A percentile compares a stretch with the other conserved stretches of the same genome.
These are phyloP conservation scores for Zymoseptoria tritici DNA, from an alignment of 2,329 filamentous ascomycete genomes.

Conservation along the genomic window DNA sequence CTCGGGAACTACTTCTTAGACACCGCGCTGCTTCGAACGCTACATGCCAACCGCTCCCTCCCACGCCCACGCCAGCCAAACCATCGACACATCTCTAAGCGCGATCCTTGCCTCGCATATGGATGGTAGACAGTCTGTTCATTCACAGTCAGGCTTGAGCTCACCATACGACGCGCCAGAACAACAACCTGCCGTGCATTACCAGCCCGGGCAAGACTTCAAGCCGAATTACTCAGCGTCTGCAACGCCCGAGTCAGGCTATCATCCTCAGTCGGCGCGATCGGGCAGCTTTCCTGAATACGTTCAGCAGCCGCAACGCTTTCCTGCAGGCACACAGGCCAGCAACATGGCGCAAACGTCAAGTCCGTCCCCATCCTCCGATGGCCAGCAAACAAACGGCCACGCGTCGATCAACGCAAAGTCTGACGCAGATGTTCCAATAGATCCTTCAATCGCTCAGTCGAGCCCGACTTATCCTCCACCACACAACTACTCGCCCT, in stretches of 20 bases:
- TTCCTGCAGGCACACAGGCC: conserved; percentile 62
- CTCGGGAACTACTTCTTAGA: conserved; percentile 1
- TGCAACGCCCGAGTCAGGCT: conserved; percentile 82
- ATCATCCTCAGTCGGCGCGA: conserved; percentile 67
- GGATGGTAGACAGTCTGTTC: conserved; percentile 48
- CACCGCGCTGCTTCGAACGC: neutral
- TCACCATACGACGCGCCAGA: conserved; percentile 51
- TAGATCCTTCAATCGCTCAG: conserved; percentile 96
- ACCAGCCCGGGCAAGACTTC: conserved; percentile 73
- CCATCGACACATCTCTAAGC: conserved; percentile 35
- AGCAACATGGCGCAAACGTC: conserved; percentile 95
- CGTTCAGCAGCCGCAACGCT: conserved; percentile 63
- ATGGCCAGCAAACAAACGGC: conserved; percentile 69
- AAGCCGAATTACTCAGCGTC: conserved; percentile 61
- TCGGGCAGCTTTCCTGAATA: conserved; percentile 83
- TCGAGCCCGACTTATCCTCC: conserved; percentile 87
- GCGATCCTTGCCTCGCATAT: conserved; percentile 37
- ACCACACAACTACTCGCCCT: conserved; percentile 74
- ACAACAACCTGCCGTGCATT: conserved; percentile 88
- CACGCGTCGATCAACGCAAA: conserved; percentile 53
- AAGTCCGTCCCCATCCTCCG: conserved; percentile 92
- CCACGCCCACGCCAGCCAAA: conserved; percentile 22
- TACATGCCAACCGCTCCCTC: neutral
- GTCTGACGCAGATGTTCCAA: conserved; percentile 95
- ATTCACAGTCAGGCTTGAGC: conserved; percentile 48